Evolutionary conservation across 1,139 yeast genomes (phyloP), one percentile per base, ranked within the genome.

Genomic region (Blastobotrys aristatus): DNA sequence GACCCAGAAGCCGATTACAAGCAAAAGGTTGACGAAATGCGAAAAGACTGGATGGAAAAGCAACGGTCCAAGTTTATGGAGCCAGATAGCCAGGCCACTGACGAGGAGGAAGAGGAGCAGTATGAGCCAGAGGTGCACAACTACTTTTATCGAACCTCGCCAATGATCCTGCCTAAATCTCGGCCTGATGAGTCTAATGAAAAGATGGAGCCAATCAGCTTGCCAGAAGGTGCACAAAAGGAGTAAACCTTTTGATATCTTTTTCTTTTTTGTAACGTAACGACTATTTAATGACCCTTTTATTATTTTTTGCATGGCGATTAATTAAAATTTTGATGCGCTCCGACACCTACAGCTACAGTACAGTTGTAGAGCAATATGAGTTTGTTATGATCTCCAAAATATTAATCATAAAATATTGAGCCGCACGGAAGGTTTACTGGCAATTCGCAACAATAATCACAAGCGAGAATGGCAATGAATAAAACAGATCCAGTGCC

Each of bases 1-100:
- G 60, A 67, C 55, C 62, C 70, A 21, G 70, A 64, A 50, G 56
- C 59, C 31, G 71, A 67, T 53, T 64, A 63, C 61, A 62, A 66
- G 62, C 69, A 64, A 58, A 61, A 59, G 53, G 66, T 67, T 39
- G 67, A 63, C 33, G 68, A 64, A 53, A 57, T 67, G 59, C 62
- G 69, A 48, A 50, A 48, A 40, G 70, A 65, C 49, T 66, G 70
- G 69, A 65, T 64, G 57, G 62, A 61, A 39, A 59, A 59, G 50
- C 68, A 65, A 57, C 56, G 57, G 43, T 49, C 52, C 46, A 62
- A 62, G 61, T 50, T 48, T 45, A 32, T 47, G 42, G 66, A 62
- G 55, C 47, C 50, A 7, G 52, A 48, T 21, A 41, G 44, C 36
- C 48, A 38, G n/a, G 46, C 44, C 13, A 55, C 55, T 48, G 10